Evolutionary conservation across 2,329 filamentous ascomycete species (phyloP).

Genomic region (Pyrenochaeta sp.): DNA sequence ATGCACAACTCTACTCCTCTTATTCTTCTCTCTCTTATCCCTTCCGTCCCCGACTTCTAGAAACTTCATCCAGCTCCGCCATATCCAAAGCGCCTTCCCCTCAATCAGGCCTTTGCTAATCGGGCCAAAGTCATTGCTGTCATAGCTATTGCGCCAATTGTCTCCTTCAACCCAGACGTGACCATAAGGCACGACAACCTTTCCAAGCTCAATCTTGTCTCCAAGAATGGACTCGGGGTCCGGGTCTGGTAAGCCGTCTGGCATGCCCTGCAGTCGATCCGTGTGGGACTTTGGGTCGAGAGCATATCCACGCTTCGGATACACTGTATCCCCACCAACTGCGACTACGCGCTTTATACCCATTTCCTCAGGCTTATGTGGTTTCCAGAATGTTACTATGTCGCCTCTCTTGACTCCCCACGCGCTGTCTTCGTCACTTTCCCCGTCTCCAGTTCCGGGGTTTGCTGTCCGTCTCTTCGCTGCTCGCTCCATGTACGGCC

Average conservation of each 20-base stretch:
- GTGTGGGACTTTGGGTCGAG: constrained; percentile 40
- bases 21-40: constrained; percentile 52
- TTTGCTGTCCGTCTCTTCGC: constrained; percentile 21
- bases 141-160: constrained; percentile 73
- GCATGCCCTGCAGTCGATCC: constrained; percentile 26
- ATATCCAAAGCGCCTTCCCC: constrained; percentile 75
- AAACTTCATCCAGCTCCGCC: constrained; percentile 65
- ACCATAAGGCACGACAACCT: constrained; percentile 74
- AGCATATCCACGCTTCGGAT: constrained; percentile 55
- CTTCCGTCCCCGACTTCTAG: constrained; percentile 62
- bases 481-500: constrained; percentile 24
- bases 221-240: constrained; percentile 24
- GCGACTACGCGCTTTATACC: constrained; percentile 86
- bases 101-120: constrained; percentile 78
- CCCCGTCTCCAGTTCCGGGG: constrained; percentile 8
- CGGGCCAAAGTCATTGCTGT: constrained; percentile 92
- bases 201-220: constrained; percentile 32
- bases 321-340: constrained; percentile 79
- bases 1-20: constrained; percentile 53
- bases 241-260: constrained; percentile 38
- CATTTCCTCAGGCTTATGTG: constrained; percentile 72
- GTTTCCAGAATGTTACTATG: constrained; percentile 59
- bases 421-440: background rate
- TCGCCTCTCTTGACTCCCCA: constrained; percentile 52
- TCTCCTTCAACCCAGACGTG: constrained; percentile 98